phyloP scores from a whole-genome alignment of 2,329 filamentous ascomycete species.

The Trichophyton rubrum region DNA sequence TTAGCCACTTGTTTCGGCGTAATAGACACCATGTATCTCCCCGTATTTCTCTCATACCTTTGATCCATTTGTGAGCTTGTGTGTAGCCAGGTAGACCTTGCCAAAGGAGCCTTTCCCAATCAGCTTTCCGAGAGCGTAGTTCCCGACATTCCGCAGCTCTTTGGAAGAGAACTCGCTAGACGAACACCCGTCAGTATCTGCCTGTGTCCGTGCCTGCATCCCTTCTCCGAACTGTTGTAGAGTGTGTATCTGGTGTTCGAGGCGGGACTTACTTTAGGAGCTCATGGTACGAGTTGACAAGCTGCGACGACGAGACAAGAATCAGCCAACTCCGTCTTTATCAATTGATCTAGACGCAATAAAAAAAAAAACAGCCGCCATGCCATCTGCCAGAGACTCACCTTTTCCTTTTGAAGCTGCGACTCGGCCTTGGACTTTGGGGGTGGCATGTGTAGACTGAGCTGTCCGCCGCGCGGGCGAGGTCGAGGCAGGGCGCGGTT shows the following conservation, averaged over 20 bases:
- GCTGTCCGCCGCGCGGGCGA: neutral
- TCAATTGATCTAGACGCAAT: neutral
- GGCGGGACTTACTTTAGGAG: slow-evolving; percentile 64
- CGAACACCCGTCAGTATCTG: neutral
- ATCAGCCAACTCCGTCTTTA: slow-evolving; percentile 1
- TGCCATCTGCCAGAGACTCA: slow-evolving; percentile 19
- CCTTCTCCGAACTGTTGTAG: neutral
- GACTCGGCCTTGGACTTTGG: slow-evolving; percentile 37
- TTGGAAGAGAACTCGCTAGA: slow-evolving; percentile 81
- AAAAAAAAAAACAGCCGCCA: neutral
- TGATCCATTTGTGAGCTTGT: slow-evolving; percentile 96
- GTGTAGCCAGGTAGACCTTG: slow-evolving; percentile 89
- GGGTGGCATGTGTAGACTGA: slow-evolving; percentile 31
- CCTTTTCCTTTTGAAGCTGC: slow-evolving; percentile 49
- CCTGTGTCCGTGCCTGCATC: neutral
- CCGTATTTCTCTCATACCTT: slow-evolving; percentile 47
- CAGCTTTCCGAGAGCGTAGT: slow-evolving; percentile 79
- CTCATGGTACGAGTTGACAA: slow-evolving; percentile 93
- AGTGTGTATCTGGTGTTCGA: neutral
- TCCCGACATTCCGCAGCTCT: slow-evolving; percentile 84
- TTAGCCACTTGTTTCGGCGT: neutral
- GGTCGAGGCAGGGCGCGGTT: neutral
- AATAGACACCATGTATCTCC: neutral
- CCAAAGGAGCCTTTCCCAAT: slow-evolving; percentile 98
- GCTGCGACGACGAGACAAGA: slow-evolving; percentile 43